Evolutionary conservation across 129 eudicot genomes (phyloP), one percentile per base, ranked within the genome.

Genomic region (Ambrosia trifida): DNA sequence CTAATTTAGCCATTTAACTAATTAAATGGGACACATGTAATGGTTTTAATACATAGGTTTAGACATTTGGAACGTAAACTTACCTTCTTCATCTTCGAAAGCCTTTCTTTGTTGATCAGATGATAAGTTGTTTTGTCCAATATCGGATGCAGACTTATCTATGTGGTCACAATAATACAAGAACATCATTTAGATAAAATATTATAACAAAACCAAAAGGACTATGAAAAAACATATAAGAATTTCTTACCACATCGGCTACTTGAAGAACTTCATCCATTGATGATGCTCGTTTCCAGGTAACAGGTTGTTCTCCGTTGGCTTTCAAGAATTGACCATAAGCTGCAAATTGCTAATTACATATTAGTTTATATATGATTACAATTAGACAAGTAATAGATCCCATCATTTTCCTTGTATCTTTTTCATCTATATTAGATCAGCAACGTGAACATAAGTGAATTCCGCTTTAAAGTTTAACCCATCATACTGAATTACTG

Each of bases 121-220:
- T 94, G 99, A 69, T 90, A 94, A 30, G 99, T 94, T 64, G 99
- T 94, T 81, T 94, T 94, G 81, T 94, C 99, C 84, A 94, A 70
- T 46, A 94, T 82, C 1, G 99, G 99, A 76, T 94, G 99, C 50
- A 94, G 94, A 85, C 99, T 94, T 83, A 94, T 90, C 99, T 94
- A 76, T 64, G 79, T 68, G 14, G 59, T 35, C 80, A 60, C 58
- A 44, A 11, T 13, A 31, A 58, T 32, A 56, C 1, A 67, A 52
- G n/a, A 46, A 28, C 31, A 36, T 50, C 13, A 68, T 51, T 31
- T 20, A 50, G 31, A 69, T 4, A 40, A 28, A 30, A 51, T 10
- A 13, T 41, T 50, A 50, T 19, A 44, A 50, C 12, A 63, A 30
- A 51, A 28, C 8, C 30, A 30, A 32, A 31, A 17, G 16, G 31